phyloP scores from a whole-genome alignment of 306 rosid genomes.

The Quercus glauca region DNA sequence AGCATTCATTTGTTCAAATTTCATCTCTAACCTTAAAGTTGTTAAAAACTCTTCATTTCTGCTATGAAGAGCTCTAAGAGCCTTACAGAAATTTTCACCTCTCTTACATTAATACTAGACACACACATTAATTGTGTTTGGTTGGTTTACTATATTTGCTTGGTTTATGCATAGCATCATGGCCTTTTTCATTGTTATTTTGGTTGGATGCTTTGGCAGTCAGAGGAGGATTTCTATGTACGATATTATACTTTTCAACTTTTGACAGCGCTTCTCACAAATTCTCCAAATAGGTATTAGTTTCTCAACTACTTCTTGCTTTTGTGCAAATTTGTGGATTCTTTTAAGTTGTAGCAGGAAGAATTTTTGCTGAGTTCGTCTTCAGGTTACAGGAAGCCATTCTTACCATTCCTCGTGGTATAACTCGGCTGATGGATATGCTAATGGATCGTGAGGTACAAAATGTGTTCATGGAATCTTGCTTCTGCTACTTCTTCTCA shows the following conservation, averaged over 20 bases:
- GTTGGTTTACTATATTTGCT: neutral
- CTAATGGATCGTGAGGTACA: conserved; percentile 97
- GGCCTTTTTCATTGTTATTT: conserved; percentile 9
- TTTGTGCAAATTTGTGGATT: conserved; percentile 17
- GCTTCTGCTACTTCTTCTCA: conserved; percentile 6
- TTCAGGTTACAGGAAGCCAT: conserved; percentile 95
- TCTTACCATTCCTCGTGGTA: conserved; percentile 86
- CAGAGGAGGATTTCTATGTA: conserved; percentile 93
- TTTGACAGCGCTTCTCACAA: conserved; percentile 85
- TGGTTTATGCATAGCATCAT: conserved; percentile 11
- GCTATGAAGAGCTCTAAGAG: too few relatives aligned
- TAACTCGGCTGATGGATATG: conserved; percentile 96
- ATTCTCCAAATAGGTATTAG: conserved; percentile 74
- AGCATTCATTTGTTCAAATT: too few relatives aligned
- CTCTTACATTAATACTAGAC: too few relatives aligned
- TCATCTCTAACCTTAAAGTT: too few relatives aligned
- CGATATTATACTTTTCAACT: conserved; percentile 92
- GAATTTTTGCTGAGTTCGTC: conserved; percentile 38
- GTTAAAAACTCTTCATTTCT: too few relatives aligned
- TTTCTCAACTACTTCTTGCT: conserved; percentile 24
- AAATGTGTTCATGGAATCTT: conserved; percentile 14
- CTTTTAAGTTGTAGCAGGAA: conserved; percentile 9
- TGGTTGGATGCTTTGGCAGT: conserved; percentile 46
- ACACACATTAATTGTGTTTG: neutral
- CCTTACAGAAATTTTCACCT: too few relatives aligned